phyloP scores from a whole-genome alignment of 75 land plant genomes.

The Cunninghamia lanceolata region DNA sequence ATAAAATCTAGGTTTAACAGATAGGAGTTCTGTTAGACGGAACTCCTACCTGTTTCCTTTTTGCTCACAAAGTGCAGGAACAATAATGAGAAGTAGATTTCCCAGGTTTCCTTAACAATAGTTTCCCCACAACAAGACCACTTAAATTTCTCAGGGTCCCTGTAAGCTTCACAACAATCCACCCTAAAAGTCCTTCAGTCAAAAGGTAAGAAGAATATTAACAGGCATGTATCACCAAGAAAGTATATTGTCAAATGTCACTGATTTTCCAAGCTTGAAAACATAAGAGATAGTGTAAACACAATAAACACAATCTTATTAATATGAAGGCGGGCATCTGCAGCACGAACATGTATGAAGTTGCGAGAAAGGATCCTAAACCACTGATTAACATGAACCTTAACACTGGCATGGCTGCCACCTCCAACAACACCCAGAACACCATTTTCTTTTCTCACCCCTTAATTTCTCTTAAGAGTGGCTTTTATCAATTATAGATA shows the following conservation, averaged over 20 bases:
- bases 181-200: conserved; percentile 58
- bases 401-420: conserved; percentile 62
- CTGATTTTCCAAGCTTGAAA: conserved; percentile 62
- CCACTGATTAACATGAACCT: conserved; percentile 54
- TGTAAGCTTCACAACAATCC: conserved; percentile 42
- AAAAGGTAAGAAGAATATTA: conserved; percentile 60
- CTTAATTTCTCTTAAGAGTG: too few relatives aligned
- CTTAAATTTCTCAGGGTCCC: conserved; percentile 52
- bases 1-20: too few relatives aligned
- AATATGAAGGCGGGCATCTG: conserved; percentile 57
- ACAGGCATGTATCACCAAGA: conserved; percentile 91
- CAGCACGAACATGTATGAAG: conserved; percentile 27
- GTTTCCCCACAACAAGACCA: conserved; percentile 58
- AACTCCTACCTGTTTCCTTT: too few relatives aligned
- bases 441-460: conserved; percentile 39
- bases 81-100: too few relatives aligned
- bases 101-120: conserved; percentile 84
- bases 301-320: conserved; percentile 78
- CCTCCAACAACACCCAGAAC: conserved; percentile 48
- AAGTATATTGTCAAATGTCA: conserved; percentile 56
- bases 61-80: too few relatives aligned
- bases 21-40: too few relatives aligned
- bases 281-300: conserved; percentile 72
- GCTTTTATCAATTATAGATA: too few relatives aligned
- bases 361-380: conserved; percentile 61